Evolutionary conservation across 768 basidiomycete species (phyloP).

Genomic region (Mycena capillaripes): DNA sequence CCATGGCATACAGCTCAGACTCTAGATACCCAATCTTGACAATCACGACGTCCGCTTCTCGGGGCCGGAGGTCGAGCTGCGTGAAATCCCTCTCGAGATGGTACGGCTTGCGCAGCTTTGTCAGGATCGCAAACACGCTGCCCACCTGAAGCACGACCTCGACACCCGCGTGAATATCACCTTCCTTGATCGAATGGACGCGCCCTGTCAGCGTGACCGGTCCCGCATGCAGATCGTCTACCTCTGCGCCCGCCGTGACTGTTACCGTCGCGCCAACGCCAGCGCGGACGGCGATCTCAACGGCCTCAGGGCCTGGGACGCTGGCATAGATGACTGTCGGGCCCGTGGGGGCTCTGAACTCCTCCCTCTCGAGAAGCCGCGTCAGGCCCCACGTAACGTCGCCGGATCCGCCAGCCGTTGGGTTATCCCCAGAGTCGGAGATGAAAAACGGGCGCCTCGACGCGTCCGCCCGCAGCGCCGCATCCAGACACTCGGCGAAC

Average conservation of each 20-base stretch:
- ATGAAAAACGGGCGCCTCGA: constrained; percentile 18
- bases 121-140: constrained; percentile 16
- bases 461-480: constrained; percentile 13
- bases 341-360: constrained; percentile 13
- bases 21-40: constrained; percentile 16
- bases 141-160: constrained; percentile 15
- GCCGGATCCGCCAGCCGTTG: constrained; percentile 16
- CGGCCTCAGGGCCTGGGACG: constrained; percentile 18
- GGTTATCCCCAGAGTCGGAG: constrained; percentile 20
- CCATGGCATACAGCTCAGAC: constrained; percentile 19
- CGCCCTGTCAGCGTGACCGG: constrained; percentile 18
- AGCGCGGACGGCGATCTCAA: constrained; percentile 17
- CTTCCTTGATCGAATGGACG: constrained; percentile 17
- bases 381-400: constrained; percentile 18
- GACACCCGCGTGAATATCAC: constrained; percentile 14
- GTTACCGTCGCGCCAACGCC: constrained; percentile 13
- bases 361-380: constrained; percentile 18
- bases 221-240: constrained; percentile 18
- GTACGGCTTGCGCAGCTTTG: constrained; percentile 18
- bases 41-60: constrained; percentile 16
- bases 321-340: constrained; percentile 18
- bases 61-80: constrained; percentile 17
- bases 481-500: constrained; percentile 16
- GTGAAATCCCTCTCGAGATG: constrained; percentile 19
- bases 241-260: constrained; percentile 18